A percentile compares a stretch with the other conserved stretches of the same genome.
Conservation (phyloP, 805 yeast genomes). For the Kregervanrija delftensis region DNA sequence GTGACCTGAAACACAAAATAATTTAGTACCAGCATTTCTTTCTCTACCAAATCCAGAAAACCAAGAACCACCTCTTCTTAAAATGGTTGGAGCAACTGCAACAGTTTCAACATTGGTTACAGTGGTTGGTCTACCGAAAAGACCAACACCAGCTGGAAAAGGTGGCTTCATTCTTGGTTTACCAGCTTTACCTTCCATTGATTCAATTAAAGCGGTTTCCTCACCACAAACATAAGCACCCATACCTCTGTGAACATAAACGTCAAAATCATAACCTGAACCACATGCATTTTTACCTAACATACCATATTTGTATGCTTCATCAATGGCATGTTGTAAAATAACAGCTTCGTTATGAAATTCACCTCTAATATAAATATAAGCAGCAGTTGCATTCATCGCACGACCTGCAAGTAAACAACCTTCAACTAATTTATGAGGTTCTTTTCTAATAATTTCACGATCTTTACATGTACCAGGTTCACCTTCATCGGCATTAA, state of each 20-base stretch:
- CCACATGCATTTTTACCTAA: slow-evolving; percentile 85
- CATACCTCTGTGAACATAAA: slow-evolving; percentile 85
- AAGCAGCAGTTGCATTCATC: slow-evolving; percentile 91
- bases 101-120: slow-evolving; percentile 90
- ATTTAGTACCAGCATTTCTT: slow-evolving; percentile 76
- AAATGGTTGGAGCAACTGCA: slow-evolving; percentile 82
- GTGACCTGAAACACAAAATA: slow-evolving; percentile 83
- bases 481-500: slow-evolving; percentile 92
- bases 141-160: slow-evolving; percentile 90
- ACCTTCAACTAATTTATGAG: slow-evolving; percentile 89
- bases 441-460: slow-evolving; percentile 86
- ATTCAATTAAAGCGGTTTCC: slow-evolving; percentile 84
- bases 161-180: slow-evolving; percentile 93
- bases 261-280: slow-evolving; percentile 77
- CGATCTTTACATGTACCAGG: slow-evolving; percentile 94
- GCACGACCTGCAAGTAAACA: slow-evolving; percentile 85
- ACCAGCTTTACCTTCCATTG: slow-evolving; percentile 88
- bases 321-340: slow-evolving; percentile 77
- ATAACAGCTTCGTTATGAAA: slow-evolving; percentile 74
- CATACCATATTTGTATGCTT: slow-evolving; percentile 75
- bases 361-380: slow-evolving; percentile 87
- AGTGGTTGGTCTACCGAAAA: slow-evolving; percentile 86
- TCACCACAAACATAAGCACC: slow-evolving; percentile 93
- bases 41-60: slow-evolving; percentile 79
- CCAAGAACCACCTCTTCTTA: slow-evolving; percentile 88